Conservation (phyloP, 306 rosid genomes). For the Carpinus viminea region DNA sequence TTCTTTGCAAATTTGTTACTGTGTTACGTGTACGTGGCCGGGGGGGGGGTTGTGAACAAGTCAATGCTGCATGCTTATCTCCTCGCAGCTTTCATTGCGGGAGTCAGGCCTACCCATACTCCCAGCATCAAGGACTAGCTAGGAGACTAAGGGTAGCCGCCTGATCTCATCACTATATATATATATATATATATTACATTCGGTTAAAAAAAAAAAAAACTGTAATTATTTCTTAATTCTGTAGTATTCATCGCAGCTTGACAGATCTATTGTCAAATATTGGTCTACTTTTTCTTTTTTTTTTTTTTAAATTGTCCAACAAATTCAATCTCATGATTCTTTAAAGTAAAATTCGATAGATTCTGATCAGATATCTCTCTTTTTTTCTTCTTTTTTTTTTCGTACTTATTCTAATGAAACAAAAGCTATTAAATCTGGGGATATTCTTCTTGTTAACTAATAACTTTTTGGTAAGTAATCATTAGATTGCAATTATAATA, state of each 20-base stretch:
- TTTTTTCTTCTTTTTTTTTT: neutral
- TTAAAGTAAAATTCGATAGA: neutral
- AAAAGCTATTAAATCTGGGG: neutral
- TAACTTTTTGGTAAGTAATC: neutral
- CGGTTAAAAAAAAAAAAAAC: too few relatives aligned
- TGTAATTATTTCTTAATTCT: too few relatives aligned
- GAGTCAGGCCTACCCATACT: slow-evolving; percentile 25
- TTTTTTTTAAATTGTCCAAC: neutral
- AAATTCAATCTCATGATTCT: neutral
- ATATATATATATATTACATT: too few relatives aligned
- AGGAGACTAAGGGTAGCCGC: neutral
- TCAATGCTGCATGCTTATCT: slow-evolving; percentile 16
- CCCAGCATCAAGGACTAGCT: neutral
- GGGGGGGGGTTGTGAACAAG: neutral
- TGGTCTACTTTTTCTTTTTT: neutral
- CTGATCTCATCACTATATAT: too few relatives aligned
- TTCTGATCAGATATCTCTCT: neutral
- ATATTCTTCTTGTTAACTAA: neutral
- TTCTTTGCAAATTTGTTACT: neutral
- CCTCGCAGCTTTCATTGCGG: slow-evolving; percentile 28
- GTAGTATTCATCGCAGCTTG: too few relatives aligned
- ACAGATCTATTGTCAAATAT: too few relatives aligned
- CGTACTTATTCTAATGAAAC: neutral
- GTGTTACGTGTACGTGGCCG: slow-evolving; percentile 5
- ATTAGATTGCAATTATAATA: neutral